Evolutionary conservation across 768 basidiomycete genomes (phyloP), one percentile per base, ranked within the genome.

Genomic region (Obba rivulosa): DNA sequence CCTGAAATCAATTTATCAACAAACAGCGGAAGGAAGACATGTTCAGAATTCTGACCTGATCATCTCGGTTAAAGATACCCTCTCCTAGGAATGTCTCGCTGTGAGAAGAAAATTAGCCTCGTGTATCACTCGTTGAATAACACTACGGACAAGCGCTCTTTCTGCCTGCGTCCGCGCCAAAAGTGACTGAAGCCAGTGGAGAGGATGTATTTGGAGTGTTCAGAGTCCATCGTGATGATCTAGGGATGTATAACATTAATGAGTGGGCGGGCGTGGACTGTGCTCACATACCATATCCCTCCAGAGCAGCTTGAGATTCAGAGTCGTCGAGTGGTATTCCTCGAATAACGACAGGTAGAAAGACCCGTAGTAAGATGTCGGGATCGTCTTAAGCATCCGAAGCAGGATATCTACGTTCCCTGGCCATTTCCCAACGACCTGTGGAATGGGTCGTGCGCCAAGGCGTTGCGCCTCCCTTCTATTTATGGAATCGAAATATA

Each of bases 21-120:
- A 10, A 23, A 25, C 14, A 38, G 11, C 23, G 16, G 31, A 18
- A 8, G 22, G 17, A 36, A 28, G 42, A 41, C 25, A 36, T 51
- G 8, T 22, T 43, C 18, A 35, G 14, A 16, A 38, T 40, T 52
- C 70, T 65, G 59, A 80, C 81, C 65, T 81, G 78, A 56, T 83
- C 85, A 61, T 87, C 86, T 14, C 85, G 75, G 54, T 87, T 87
- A 63, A 89, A 89, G 34, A 89, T 87, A 2, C 86, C 85, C 52
- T 77, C 70, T 3, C 87, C 87, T n/a, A 88, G 69, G 60, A 86
- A 82, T 9, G 70, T 70, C 50, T 73, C 71, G 55, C 71, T 72
- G 54, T 0, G 24, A 35, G 24, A 35, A 34, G 25, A 44, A 16
- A 13, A 43, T 48, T 20, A 45, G 31, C 7, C 22, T 13, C 17